A percentile compares a stretch with the other conserved stretches of the same genome.
These are phyloP conservation scores for Apostasia shenzhenica DNA, from an alignment of 106 monocot species.

Conservation along the genomic window DNA sequence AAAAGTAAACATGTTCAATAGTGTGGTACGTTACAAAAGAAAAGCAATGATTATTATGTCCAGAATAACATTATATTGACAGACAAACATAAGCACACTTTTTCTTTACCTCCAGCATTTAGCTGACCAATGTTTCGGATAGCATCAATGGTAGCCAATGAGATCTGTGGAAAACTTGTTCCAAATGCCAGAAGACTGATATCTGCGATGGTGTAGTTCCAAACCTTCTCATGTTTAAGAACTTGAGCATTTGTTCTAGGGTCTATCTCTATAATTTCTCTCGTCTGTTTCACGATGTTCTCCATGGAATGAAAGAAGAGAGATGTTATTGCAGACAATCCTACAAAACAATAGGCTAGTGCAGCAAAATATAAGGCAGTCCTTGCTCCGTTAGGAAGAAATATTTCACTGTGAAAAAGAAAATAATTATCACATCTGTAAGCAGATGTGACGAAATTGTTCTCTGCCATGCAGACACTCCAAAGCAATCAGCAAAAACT, in stretches of 20 bases:
- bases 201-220: constrained; percentile 78
- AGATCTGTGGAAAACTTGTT: constrained; percentile 90
- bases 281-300: constrained; percentile 55
- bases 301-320: constrained; percentile 80
- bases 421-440: constrained; percentile 43
- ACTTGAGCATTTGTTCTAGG: constrained; percentile 23
- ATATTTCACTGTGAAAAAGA: constrained; percentile 34
- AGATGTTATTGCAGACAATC: constrained; percentile 63
- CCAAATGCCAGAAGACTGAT: constrained; percentile 76
- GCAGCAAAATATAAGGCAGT: constrained; percentile 37
- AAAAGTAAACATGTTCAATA: no score
- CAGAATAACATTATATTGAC: no score
- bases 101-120: constrained; percentile 62
- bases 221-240: constrained; percentile 49
- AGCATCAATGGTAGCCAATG: constrained; percentile 83
- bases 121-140: constrained; percentile 62
- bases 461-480: constrained; percentile 4
- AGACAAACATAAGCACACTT: no score
- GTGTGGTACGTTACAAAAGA: no score
- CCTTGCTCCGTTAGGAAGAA: constrained; percentile 31
- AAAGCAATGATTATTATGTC: no score
- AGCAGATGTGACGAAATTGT: not conserved
- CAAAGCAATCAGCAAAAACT: not conserved
- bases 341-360: constrained; percentile 73
- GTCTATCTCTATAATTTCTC: constrained; percentile 37